Conservation (phyloP, 768 basidiomycete species). For the Kwoniella mangroviensis region DNA sequence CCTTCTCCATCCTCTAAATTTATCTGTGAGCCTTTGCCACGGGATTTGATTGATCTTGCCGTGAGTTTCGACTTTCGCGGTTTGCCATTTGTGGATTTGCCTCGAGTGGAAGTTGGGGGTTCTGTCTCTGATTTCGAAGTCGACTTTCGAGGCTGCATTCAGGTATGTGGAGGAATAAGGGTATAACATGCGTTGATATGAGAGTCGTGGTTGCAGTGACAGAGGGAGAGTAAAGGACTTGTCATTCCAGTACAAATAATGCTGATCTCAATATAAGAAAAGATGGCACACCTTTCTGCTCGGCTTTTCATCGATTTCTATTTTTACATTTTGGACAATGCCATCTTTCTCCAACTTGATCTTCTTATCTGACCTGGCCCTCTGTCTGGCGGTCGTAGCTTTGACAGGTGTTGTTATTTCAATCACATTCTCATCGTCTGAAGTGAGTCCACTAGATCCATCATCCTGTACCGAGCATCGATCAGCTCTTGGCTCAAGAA, state of each 20-base stretch:
- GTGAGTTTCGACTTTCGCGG: neutral
- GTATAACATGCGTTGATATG: neutral
- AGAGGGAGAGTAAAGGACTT: slow-evolving; percentile 1
- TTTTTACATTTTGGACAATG: neutral
- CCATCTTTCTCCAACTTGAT: neutral
- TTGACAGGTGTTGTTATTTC: slow-evolving; percentile 18
- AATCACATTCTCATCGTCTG: neutral
- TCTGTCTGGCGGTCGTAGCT: slow-evolving; percentile 33
- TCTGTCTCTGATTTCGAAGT: neutral
- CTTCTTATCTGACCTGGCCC: slow-evolving; percentile 18
- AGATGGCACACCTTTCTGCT: slow-evolving; percentile 23
- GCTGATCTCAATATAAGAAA: neutral
- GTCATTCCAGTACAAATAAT: neutral
- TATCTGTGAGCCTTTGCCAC: neutral
- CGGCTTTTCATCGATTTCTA: slow-evolving; percentile 1
- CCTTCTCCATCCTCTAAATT: slow-evolving; percentile 1
- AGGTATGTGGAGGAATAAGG: neutral
- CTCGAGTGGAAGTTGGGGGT: neutral
- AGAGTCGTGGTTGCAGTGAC: neutral
- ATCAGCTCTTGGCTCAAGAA: neutral
- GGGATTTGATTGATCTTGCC: neutral
- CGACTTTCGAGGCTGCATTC: neutral
- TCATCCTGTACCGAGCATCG: neutral
- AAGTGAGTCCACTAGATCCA: neutral
- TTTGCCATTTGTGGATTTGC: neutral